Percentiles rank a stretch among this genome's conserved stretches.
Evolutionary conservation across 192 early-diverging fungal species (phyloP).

Genomic region (Rhizoclosmatium globosum): DNA sequence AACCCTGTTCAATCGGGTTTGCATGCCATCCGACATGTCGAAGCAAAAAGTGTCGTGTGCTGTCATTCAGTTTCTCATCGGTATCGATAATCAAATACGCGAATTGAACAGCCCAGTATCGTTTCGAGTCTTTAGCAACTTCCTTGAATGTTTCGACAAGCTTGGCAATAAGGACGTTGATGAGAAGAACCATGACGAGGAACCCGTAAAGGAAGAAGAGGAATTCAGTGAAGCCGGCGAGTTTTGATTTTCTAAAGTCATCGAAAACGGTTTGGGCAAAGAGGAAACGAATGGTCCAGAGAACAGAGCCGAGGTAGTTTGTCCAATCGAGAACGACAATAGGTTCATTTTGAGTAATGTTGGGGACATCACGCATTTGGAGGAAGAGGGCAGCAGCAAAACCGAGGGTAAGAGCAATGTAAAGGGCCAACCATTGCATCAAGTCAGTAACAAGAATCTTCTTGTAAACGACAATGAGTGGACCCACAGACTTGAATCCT

Average conservation of each 20-base stretch:
- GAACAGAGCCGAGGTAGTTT: slow-evolving; percentile 7
- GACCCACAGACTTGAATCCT: slow-evolving; percentile 33
- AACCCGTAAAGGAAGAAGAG: slow-evolving; percentile 32
- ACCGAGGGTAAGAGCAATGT: slow-evolving; percentile 21
- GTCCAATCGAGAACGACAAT: slow-evolving; percentile 16
- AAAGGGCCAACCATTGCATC: slow-evolving; percentile 19
- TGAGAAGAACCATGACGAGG: slow-evolving; percentile 25
- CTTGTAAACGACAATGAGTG: slow-evolving; percentile 32
- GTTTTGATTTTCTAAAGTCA: slow-evolving; percentile 19
- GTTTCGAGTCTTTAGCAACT: slow-evolving; percentile 22
- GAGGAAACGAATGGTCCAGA: slow-evolving; percentile 31
- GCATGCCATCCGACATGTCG: slow-evolving; percentile 2
- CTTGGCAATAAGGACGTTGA: slow-evolving; percentile 43
- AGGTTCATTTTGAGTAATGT: not conserved
- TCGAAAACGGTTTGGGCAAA: slow-evolving; percentile 34
- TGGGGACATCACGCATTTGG: slow-evolving; percentile 32
- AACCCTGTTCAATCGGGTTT: not conserved
- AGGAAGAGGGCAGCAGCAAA: slow-evolving; percentile 33
- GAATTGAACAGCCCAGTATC: slow-evolving; percentile 26
- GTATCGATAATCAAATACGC: slow-evolving; percentile 37
- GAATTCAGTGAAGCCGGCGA: slow-evolving; percentile 24
- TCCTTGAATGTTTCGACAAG: slow-evolving; percentile 35
- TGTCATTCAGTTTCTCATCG: slow-evolving; percentile 3
- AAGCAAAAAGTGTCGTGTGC: not conserved
- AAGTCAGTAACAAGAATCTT: slow-evolving; percentile 34